Base-by-base conservation (phyloP, 2,329 filamentous ascomycete genomes). In the Phaeomoniella chlamydospora region DNA sequence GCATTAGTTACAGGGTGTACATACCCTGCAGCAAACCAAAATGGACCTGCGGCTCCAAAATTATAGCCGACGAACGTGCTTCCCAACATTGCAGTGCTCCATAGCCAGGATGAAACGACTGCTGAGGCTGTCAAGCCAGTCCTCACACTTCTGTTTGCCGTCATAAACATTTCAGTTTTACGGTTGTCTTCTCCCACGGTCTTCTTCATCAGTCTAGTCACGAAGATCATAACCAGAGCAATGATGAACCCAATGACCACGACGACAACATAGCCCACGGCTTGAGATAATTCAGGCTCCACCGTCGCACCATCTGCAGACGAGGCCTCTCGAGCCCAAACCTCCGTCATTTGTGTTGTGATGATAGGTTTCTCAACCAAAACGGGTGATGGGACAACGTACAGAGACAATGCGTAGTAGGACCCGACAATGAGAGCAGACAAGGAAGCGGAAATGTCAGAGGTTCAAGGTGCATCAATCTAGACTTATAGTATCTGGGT, bases 21-120 rank as follows among this genome's bases (percentile, higher is more conserved):
- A 34, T 22, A 2, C 2, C 68, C 70, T 32, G 67, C 68, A 2
- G 68, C 68, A 39, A 68, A 74, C 69, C 68, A 73, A 36, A 74
- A 72, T 0, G 68, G 68, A 0, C 67, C 68, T 2, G 67, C 62
- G 2, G 72, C 54, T 0, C 70, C 70, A 44, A 68, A 70, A 34
- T 61, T 59, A 41, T 72, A 72, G 1, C 67, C 67, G 0, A 72
- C 53, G 0, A 58, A 59, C 6, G 64, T 64, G 1, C 66, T 65
- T 1, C 71, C 51, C 42, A 71, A 59, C 0, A 67, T 65, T 0
- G 67, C 70, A 15, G 62, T 6, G 15, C 33, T 15, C 5, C 22
- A 26, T n/a, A 11, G 19, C 42, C 52, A 15, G 41, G 59, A 55
- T 4, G 67, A 70, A 14, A 70, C 61, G 1, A 70, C 67, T 4